phyloP scores from a whole-genome alignment of 306 rosid genomes.

The Quercus gilva region DNA sequence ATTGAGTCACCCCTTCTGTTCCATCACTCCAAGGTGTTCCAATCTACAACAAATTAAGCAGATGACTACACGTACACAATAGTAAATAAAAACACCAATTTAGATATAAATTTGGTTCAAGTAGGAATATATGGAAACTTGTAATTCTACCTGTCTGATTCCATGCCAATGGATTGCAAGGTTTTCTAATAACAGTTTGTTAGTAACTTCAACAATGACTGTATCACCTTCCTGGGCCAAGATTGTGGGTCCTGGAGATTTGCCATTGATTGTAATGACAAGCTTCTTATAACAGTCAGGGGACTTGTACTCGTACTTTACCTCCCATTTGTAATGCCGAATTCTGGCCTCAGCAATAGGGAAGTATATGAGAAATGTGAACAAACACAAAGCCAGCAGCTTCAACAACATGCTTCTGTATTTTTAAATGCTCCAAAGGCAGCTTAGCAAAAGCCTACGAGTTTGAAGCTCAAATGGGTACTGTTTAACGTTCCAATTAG shows the following conservation, averaged over 20 bases:
- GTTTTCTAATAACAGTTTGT: slow-evolving; percentile 60
- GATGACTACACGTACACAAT: neutral
- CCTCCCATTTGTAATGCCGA: slow-evolving; percentile 68
- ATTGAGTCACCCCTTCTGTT: slow-evolving; percentile 84
- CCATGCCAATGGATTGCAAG: slow-evolving; percentile 96
- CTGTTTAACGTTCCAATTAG: no score
- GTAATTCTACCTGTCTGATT: slow-evolving; percentile 58
- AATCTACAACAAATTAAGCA: slow-evolving; percentile 30
- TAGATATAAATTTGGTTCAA: neutral
- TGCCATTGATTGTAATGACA: slow-evolving; percentile 69
- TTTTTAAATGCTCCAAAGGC: no score
- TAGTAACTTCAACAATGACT: slow-evolving; percentile 62
- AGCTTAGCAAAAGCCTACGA: no score
- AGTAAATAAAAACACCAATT: neutral
- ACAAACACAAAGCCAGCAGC: slow-evolving; percentile 32
- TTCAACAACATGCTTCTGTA: neutral
- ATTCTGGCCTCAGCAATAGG: slow-evolving; percentile 42
- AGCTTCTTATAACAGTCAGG: slow-evolving; percentile 79
- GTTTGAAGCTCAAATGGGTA: no score
- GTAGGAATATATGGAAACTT: no score
- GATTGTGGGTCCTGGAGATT: slow-evolving; percentile 82
- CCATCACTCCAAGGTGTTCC: slow-evolving; percentile 97
- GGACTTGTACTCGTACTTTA: slow-evolving; percentile 62
- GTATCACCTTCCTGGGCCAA: slow-evolving; percentile 76
- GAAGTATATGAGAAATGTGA: slow-evolving; percentile 14